Evolutionary conservation across 371 early-diverging fungal genomes (phyloP).

Genomic region (Mucor ambiguus): DNA sequence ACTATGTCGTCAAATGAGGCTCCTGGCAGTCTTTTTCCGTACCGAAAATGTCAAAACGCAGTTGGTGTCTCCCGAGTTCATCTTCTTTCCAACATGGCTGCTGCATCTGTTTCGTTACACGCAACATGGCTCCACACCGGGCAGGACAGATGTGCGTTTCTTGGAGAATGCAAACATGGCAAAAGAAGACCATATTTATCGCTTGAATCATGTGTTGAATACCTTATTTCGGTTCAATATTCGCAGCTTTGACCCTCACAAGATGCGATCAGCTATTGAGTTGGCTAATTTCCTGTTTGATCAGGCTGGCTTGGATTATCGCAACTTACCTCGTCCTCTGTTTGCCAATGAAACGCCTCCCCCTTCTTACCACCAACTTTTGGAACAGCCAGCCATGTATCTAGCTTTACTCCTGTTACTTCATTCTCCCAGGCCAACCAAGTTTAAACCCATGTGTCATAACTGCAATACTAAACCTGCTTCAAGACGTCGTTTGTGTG

Average conservation of each 20-base stretch:
- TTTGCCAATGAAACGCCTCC: constrained; percentile 15
- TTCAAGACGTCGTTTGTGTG: constrained; percentile 45
- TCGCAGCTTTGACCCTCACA: constrained; percentile 31
- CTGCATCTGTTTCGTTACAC: constrained; percentile 49
- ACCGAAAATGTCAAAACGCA: constrained; percentile 41
- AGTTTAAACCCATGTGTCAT: constrained; percentile 44
- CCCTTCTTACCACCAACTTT: background rate
- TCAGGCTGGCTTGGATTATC: constrained; percentile 35
- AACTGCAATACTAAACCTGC: constrained; percentile 49
- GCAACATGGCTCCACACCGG: constrained; percentile 41
- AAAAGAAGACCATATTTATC: constrained; percentile 51
- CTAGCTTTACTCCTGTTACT: constrained; percentile 32
- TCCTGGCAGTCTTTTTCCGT: constrained; percentile 46
- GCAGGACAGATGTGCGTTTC: constrained; percentile 50
- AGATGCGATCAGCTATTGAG: constrained; percentile 29
- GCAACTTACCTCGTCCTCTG: constrained; percentile 36
- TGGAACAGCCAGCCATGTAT: constrained; percentile 31
- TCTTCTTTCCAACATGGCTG: constrained; percentile 52
- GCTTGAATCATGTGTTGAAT: constrained; percentile 50
- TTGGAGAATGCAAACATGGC: constrained; percentile 44
- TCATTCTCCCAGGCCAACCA: constrained; percentile 39
- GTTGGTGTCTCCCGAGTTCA: constrained; percentile 41
- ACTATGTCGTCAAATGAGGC: constrained; percentile 41
- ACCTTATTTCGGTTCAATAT: constrained; percentile 49
- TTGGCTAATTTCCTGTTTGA: constrained; percentile 45